phyloP scores from a whole-genome alignment of 2,329 filamentous ascomycete genomes.

The Phaeophleospora eucalypticola region DNA sequence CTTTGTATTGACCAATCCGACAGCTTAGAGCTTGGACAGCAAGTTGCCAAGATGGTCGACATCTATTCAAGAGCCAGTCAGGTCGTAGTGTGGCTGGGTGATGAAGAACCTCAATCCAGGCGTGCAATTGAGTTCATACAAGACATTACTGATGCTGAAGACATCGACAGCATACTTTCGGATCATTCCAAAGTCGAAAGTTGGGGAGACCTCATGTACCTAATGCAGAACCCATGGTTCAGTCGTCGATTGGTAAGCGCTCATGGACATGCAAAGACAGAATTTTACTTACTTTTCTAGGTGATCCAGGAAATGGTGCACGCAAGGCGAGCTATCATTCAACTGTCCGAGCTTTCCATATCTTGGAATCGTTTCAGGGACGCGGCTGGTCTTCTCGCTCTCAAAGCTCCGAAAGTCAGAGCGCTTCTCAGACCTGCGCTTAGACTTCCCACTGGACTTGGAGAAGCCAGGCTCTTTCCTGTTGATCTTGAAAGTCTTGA shows the following conservation, averaged over 20 bases:
- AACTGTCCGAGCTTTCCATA: constrained; percentile 4
- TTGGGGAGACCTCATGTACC: constrained; percentile 7
- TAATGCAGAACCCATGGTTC: constrained; percentile 13
- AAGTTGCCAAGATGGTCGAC: constrained; percentile 7
- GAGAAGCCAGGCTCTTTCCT: neutral
- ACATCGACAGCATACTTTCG: neutral
- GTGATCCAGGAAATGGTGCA: constrained; percentile 15
- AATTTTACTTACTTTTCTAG: neutral
- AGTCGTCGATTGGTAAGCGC: constrained; percentile 11
- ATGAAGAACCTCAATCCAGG: constrained; percentile 1
- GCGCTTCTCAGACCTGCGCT: neutral
- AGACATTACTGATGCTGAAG: constrained; percentile 2
- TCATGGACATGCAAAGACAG: too few relatives aligned
- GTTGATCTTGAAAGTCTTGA: neutral
- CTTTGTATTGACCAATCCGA: constrained; percentile 14
- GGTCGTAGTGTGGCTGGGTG: constrained; percentile 8
- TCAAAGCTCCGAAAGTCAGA: neutral
- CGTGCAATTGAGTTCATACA: constrained; percentile 5
- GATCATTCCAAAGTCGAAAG: neutral
- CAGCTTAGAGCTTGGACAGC: constrained; percentile 2
- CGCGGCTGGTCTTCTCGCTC: constrained; percentile 8
- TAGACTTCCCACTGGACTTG: neutral
- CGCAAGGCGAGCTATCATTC: constrained; percentile 7
- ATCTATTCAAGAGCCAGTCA: constrained; percentile 6
- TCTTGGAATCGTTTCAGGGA: constrained; percentile 11